Base-by-base conservation (phyloP, 352 stramenopile species). In the Globisporangium polare region DNA sequence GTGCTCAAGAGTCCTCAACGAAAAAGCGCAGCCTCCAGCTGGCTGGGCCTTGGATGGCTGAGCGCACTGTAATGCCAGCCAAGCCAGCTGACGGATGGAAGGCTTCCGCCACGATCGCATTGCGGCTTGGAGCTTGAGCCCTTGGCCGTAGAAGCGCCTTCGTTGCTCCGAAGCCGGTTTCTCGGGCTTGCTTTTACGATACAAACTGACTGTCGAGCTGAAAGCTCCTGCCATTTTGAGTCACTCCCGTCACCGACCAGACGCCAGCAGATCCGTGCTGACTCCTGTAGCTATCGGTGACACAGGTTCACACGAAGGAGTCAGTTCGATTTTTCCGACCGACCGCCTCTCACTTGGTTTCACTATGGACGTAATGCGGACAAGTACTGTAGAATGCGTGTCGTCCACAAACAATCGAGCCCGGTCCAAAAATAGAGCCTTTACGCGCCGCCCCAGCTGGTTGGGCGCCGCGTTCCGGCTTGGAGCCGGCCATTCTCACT, bases 391-490 rank as follows among this genome's bases (percentile, higher is more conserved):
- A 54, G 27, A 54, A 8, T 37, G 24, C 17, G 22, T 18, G 29
- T 18, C 18, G 26, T 39, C 31, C 49, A 41, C 24, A 43, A 43
- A 43, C 37, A 43, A 43, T 54, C 49, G 15, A 12, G 13, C 41
- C 27, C 26, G 26, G 26, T 26, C 49, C 27, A 41, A 22, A 53
- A 54, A 54, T 39, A 54, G n/a, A n/a, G 49, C 53, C 53, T 61
- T 61, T 61, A 61, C 55, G 24, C 24, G 39, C 2, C 41, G n/a
- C 41, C n/a, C 26, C 55, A 53, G 54, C 41, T 61, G 55, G 55
- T 35, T 41, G 26, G n/a, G 41, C 55, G 41, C 17, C 24, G 10
- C 13, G 20, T 24, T 51, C 39, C 53, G 53, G 24, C 37, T 15
- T 60, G 37, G 53, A 60, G 20, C 20, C 27, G 27, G 37, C 2